Evolutionary conservation across 2,329 filamentous ascomycete genomes (phyloP).

Genomic region (Fusarium aywerte): DNA sequence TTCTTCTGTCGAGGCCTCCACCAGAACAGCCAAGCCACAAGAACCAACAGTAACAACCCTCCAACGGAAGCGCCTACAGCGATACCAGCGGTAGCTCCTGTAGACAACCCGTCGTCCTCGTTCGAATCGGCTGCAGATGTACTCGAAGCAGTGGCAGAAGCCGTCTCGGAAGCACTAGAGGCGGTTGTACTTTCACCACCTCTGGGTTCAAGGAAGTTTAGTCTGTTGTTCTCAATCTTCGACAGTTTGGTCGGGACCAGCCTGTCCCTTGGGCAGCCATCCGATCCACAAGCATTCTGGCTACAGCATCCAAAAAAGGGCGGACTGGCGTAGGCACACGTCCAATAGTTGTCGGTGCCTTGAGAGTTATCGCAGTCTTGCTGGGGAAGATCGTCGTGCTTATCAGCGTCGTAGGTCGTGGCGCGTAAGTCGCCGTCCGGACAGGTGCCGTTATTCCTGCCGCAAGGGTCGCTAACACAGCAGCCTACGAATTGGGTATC

Average conservation of each 20-base stretch:
- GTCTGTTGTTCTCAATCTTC: constrained; percentile 16
- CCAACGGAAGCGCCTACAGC: constrained; percentile 32
- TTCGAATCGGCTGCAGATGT: neutral
- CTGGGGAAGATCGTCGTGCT: constrained; percentile 47
- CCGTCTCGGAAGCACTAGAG: constrained; percentile 10
- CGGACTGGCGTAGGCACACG: constrained; percentile 47
- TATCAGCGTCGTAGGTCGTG: constrained; percentile 48
- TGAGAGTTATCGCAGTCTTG: constrained; percentile 49
- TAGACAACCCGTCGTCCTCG: constrained; percentile 22
- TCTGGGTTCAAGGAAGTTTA: constrained; percentile 31
- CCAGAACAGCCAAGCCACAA: constrained; percentile 40
- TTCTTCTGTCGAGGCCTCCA: constrained; percentile 40
- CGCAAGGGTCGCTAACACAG: constrained; percentile 53
- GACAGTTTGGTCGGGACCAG: constrained; percentile 33
- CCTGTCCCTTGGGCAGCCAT: constrained; percentile 23
- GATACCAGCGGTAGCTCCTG: constrained; percentile 40
- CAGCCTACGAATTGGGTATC: constrained; percentile 54
- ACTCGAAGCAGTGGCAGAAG: constrained; percentile 14
- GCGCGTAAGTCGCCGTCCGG: constrained; percentile 45
- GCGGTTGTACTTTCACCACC: neutral
- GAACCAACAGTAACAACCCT: constrained; percentile 23
- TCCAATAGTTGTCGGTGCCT: constrained; percentile 48
- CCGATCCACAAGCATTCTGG: constrained; percentile 37
- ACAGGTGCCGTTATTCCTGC: constrained; percentile 48
- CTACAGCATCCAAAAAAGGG: constrained; percentile 56